Percentiles rank a stretch among this genome's conserved stretches.
These are phyloP conservation scores for Sporothrix protearum DNA, from an alignment of 2,329 filamentous ascomycete genomes.

Conservation along the genomic window DNA sequence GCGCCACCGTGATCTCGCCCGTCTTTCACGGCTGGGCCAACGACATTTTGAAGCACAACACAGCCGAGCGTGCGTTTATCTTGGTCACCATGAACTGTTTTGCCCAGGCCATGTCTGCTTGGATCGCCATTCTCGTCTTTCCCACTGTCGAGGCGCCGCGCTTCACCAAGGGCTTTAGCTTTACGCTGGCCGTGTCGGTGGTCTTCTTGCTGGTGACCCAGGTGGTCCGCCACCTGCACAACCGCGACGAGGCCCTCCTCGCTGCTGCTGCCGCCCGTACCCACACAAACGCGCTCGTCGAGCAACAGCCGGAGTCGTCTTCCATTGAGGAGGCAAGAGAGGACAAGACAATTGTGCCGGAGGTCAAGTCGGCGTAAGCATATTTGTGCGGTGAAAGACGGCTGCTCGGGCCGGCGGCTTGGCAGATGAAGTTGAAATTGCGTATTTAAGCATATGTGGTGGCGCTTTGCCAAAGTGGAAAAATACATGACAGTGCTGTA, in stretches of 20 bases:
- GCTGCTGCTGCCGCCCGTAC: background rate
- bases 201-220: background rate
- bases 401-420: too few relatives aligned
- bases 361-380: background rate
- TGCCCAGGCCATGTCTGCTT: conserved; percentile 54
- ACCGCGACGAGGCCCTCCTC: background rate
- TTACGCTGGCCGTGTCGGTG: background rate
- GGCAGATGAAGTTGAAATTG: too few relatives aligned
- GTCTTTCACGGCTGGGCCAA: conserved; percentile 57
- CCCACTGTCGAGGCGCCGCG: conserved; percentile 43
- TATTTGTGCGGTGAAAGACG: too few relatives aligned
- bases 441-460: too few relatives aligned
- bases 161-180: conserved; percentile 42
- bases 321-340: background rate
- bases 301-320: background rate
- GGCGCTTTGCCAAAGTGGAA: too few relatives aligned
- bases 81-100: conserved; percentile 47
- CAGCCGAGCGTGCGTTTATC: conserved; percentile 40
- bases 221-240: background rate
- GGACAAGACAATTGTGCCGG: background rate
- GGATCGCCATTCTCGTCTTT: conserved; percentile 53
- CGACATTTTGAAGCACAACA: conserved; percentile 44
- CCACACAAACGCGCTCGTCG: background rate
- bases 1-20: conserved; percentile 50
- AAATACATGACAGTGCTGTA: too few relatives aligned